Evolutionary conservation across 2,329 filamentous ascomycete species (phyloP).

Genomic region (Fusarium redolens): DNA sequence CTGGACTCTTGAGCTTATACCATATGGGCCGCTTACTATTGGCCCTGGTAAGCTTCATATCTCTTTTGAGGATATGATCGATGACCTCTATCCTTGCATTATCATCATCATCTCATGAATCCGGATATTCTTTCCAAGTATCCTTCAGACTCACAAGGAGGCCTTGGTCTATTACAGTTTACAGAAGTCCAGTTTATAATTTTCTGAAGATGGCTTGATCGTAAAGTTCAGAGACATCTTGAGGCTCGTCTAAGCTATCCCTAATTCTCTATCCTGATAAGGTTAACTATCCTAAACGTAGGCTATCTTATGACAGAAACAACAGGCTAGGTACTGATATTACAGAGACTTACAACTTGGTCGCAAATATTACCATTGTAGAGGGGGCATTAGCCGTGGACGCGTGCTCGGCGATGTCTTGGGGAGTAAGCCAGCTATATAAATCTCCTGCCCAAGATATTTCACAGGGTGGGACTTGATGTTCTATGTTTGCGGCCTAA

Average conservation of each 20-base stretch:
- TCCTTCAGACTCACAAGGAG: neutral
- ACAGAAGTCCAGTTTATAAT: neutral
- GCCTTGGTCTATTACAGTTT: rapidly evolving
- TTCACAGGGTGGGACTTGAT: neutral
- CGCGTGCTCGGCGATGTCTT: neutral
- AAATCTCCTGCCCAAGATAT: neutral
- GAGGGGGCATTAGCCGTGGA: neutral
- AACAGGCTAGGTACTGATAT: too few species aligned
- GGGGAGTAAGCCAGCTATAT: neutral
- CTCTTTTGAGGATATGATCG: neutral
- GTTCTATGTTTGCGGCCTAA: neutral
- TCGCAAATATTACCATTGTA: too few species aligned
- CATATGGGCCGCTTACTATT: rapidly evolving
- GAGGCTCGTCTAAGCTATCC: too few species aligned
- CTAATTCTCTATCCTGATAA: neutral
- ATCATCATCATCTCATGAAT: neutral
- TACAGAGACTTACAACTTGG: rapidly evolving
- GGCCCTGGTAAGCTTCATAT: rapidly evolving
- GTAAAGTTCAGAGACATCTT: neutral
- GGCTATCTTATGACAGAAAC: neutral
- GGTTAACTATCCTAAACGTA: neutral
- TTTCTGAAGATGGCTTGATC: rapidly evolving
- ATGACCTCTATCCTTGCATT: neutral
- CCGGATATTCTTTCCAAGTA: neutral
- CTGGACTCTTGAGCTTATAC: rapidly evolving